Conservation (phyloP, 768 basidiomycete genomes). For the Lactarius deliciosus region DNA sequence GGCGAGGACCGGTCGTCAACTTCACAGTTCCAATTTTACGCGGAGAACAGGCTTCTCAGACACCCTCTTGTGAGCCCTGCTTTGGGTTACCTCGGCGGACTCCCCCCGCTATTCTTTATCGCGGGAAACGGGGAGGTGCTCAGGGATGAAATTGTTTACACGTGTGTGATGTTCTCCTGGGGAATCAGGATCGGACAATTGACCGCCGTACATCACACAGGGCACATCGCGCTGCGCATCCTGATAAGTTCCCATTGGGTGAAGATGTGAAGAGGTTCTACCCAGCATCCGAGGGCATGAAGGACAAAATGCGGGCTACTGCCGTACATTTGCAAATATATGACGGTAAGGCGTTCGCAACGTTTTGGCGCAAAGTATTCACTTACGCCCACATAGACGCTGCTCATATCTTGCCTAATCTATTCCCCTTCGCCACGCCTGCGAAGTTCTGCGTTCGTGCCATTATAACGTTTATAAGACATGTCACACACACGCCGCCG, state of each 20-base stretch:
- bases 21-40: slow-evolving; percentile 66
- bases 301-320: slow-evolving; percentile 56
- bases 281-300: slow-evolving; percentile 55
- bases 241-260: slow-evolving; percentile 57
- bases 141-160: slow-evolving; percentile 86
- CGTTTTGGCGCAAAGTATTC: neutral
- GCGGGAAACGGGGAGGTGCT: slow-evolving; percentile 89
- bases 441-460: slow-evolving; percentile 78
- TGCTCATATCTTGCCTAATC: slow-evolving; percentile 68
- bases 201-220: slow-evolving; percentile 36
- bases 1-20: neutral
- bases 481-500: slow-evolving; percentile 53
- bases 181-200: neutral
- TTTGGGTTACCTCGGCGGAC: slow-evolving; percentile 79
- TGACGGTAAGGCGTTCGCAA: slow-evolving; percentile 52
- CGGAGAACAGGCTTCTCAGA: slow-evolving; percentile 68
- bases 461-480: slow-evolving; percentile 68
- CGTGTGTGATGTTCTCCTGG: slow-evolving; percentile 39
- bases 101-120: slow-evolving; percentile 83
- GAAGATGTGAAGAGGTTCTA: slow-evolving; percentile 52
- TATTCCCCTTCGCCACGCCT: slow-evolving; percentile 73
- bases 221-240: slow-evolving; percentile 89
- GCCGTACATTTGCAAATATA: slow-evolving; percentile 90
- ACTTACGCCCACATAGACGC: slow-evolving; percentile 46
- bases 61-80: slow-evolving; percentile 85